Percentiles rank a stretch among this genome's conserved stretches.
Conservation (phyloP, 176 grass and related monocot species). For the Oryza rufipogon region DNA sequence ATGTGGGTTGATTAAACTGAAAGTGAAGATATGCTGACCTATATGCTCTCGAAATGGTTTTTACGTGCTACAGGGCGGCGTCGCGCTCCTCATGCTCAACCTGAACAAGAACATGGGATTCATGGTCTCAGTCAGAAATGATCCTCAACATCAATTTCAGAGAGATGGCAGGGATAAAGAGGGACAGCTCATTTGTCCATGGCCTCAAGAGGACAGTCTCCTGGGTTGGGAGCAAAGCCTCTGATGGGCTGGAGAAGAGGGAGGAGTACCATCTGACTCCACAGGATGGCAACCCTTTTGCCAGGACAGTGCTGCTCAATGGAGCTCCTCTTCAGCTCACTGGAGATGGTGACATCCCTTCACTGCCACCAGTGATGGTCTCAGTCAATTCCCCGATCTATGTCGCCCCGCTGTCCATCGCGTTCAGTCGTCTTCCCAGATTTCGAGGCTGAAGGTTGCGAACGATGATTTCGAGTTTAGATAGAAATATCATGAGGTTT, state of each 20-base stretch:
- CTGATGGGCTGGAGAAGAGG: constrained; percentile 58
- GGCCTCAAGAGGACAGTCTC: constrained; percentile 78
- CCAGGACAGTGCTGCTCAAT: constrained; percentile 80
- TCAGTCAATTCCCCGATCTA: constrained; percentile 61
- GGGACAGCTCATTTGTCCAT: constrained; percentile 56
- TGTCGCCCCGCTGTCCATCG: constrained; percentile 69
- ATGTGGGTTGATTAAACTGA: constrained; percentile 14
- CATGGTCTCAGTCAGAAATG: constrained; percentile 66
- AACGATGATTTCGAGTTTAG: constrained; percentile 21
- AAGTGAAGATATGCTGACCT: constrained; percentile 13
- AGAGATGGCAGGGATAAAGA: constrained; percentile 52
- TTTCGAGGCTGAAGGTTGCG: constrained; percentile 85
- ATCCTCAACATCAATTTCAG: constrained; percentile 60
- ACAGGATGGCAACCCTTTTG: constrained; percentile 53
- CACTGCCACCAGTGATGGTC: constrained; percentile 52
- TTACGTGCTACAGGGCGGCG: constrained; percentile 48
- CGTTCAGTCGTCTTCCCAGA: constrained; percentile 78
- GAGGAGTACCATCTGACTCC: constrained; percentile 84
- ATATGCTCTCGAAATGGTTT: not conserved
- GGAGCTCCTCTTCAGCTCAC: constrained; percentile 74
- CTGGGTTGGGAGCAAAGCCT: constrained; percentile 85
- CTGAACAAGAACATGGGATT: constrained; percentile 65
- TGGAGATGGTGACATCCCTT: constrained; percentile 67
- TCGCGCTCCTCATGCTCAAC: constrained; percentile 86
- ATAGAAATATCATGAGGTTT: constrained; percentile 12